Conservation (phyloP, 805 yeast species). For the Candida oleophila region DNA sequence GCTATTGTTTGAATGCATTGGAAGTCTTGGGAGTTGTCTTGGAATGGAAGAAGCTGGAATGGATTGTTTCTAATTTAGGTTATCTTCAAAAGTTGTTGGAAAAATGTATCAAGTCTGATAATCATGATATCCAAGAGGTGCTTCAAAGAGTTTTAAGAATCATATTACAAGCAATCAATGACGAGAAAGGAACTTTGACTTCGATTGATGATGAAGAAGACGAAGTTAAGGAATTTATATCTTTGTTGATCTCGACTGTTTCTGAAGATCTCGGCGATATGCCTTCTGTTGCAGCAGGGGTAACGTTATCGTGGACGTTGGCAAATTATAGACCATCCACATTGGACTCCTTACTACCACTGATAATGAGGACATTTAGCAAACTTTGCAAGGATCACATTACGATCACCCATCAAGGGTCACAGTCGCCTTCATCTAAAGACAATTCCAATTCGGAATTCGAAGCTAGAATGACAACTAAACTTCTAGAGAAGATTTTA, state of each 20-base stretch:
- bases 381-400: conserved; percentile 87
- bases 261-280: conserved; percentile 76
- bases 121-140: conserved; percentile 84
- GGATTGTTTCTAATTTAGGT: conserved; percentile 74
- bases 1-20: conserved; percentile 84
- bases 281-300: conserved; percentile 84
- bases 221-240: conserved; percentile 61
- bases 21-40: conserved; percentile 84
- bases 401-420: conserved; percentile 54
- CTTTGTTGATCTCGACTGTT: conserved; percentile 62
- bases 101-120: conserved; percentile 77
- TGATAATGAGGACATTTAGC: conserved; percentile 82
- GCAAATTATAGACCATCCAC: conserved; percentile 71
- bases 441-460: conserved; percentile 47
- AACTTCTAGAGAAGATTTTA: conserved; percentile 70
- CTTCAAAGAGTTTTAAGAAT: conserved; percentile 72
- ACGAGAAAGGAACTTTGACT: conserved; percentile 30
- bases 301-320: conserved; percentile 77
- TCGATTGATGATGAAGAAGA: conserved; percentile 51
- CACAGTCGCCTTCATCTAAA: conserved; percentile 27
- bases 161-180: conserved; percentile 64
- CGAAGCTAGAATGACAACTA: conserved; percentile 80
- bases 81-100: conserved; percentile 74
- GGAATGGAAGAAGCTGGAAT: conserved; percentile 69
- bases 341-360: conserved; percentile 72